These are phyloP conservation scores for Sugiyamaella mastotermitis DNA, from an alignment of 805 yeast genomes.

Conservation along the genomic window DNA sequence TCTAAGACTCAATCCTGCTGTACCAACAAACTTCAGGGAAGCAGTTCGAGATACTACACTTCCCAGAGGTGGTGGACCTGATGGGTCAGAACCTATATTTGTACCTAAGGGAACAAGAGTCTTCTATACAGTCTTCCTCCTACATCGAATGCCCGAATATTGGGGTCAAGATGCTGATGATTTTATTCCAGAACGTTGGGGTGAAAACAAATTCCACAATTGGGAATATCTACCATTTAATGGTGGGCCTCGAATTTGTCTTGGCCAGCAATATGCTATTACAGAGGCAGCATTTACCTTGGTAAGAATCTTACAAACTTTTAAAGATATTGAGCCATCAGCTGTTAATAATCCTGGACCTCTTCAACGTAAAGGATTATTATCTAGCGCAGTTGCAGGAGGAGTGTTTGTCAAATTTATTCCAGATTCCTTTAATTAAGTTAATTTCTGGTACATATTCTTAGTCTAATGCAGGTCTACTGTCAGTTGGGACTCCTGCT, in stretches of 20 bases:
- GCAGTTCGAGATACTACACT: conserved; percentile 42
- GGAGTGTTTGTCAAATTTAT: conserved; percentile 9
- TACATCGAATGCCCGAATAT: conserved; percentile 36
- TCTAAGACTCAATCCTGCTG: conserved; percentile 46
- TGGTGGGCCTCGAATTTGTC: conserved; percentile 51
- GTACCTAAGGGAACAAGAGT: conserved; percentile 41
- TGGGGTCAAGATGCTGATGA: conserved; percentile 43
- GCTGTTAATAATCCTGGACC: not conserved
- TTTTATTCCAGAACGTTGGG: conserved; percentile 47
- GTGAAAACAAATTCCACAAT: conserved; percentile 29
- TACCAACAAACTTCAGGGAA: conserved; percentile 43
- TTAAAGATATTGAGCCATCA: no score
- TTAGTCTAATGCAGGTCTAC: no score
- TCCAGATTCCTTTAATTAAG: no score
- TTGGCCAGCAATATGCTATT: conserved; percentile 52
- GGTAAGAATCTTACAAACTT: conserved; percentile 32
- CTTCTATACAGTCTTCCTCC: conserved; percentile 35
- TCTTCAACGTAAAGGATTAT: not conserved
- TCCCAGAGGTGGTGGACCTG: conserved; percentile 47
- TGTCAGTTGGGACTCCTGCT: no score
- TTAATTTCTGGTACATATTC: no score
- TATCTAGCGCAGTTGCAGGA: conserved; percentile 8
- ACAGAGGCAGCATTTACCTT: conserved; percentile 44
- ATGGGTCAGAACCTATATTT: conserved; percentile 35
- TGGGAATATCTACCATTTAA: conserved; percentile 50